Conservation (phyloP, 257 asterid genomes). For the Gentiana straminea region DNA sequence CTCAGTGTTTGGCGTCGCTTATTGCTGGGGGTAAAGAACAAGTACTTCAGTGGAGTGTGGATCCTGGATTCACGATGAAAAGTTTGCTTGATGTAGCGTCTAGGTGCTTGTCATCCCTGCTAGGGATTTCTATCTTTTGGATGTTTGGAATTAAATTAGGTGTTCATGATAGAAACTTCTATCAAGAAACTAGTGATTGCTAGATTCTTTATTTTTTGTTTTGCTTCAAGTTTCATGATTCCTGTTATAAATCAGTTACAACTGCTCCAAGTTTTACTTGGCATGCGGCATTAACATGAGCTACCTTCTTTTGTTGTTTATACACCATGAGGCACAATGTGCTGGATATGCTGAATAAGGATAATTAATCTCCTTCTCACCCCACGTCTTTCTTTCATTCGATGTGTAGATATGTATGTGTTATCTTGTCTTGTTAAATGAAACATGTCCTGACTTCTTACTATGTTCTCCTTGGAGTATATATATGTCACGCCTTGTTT, state of each 20-base stretch:
- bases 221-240: neutral
- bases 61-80: conserved; percentile 80
- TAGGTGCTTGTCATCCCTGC: conserved; percentile 34
- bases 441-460: too few relatives aligned
- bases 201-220: neutral
- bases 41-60: conserved; percentile 72
- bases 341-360: neutral
- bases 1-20: conserved; percentile 84
- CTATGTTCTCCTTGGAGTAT: too few relatives aligned
- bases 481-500: too few relatives aligned
- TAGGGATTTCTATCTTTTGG: neutral
- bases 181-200: neutral
- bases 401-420: too few relatives aligned
- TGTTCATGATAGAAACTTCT: too few relatives aligned
- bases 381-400: neutral
- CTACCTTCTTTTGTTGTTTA: neutral
- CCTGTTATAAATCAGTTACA: neutral
- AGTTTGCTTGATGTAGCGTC: conserved; percentile 94
- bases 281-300: neutral
- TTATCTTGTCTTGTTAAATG: too few relatives aligned
- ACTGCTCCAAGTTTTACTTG: neutral
- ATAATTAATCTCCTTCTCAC: neutral
- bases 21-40: conserved; percentile 88
- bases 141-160: neutral
- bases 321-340: neutral